Conservation (phyloP, 495 filamentous ascomycete species). For the Penicillium argentinense region DNA sequence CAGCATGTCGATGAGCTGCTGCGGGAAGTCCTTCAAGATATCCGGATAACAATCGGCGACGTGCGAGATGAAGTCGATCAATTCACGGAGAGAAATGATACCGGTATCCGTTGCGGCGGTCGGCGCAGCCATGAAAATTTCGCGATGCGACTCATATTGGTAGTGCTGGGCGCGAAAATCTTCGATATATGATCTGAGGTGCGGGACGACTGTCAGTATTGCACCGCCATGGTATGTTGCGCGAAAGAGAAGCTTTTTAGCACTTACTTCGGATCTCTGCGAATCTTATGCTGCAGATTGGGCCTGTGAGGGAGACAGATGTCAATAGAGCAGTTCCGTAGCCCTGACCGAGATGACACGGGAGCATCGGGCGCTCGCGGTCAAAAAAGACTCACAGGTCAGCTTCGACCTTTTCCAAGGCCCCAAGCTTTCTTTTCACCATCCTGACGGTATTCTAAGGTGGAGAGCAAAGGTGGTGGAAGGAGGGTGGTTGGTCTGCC, state of each 20-base stretch:
- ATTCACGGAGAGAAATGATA: constrained; percentile 75
- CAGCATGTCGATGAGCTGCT: constrained; percentile 78
- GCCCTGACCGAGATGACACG: constrained; percentile 11
- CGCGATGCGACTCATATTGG: constrained; percentile 86
- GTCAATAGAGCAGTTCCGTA: constrained; percentile 20
- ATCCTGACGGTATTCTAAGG: constrained; percentile 38
- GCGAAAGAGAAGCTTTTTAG: not conserved
- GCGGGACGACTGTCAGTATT: constrained; percentile 2
- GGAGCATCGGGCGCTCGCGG: constrained; percentile 22
- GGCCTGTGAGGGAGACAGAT: constrained; percentile 48
- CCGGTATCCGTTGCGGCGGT: constrained; percentile 72
- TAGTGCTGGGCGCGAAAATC: constrained; percentile 87
- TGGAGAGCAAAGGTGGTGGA: constrained; percentile 11
- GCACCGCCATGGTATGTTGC: too few species aligned
- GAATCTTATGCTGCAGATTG: constrained; percentile 85
- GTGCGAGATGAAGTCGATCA: constrained; percentile 88
- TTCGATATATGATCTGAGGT: constrained; percentile 69
- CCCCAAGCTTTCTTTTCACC: constrained; percentile 83
- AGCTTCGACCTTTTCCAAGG: constrained; percentile 92
- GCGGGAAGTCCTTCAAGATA: constrained; percentile 71
- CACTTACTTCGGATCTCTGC: constrained; percentile 73
- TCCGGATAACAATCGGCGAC: constrained; percentile 90
- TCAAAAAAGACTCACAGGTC: constrained; percentile 59
- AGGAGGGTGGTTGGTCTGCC: constrained; percentile 14
- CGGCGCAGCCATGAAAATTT: constrained; percentile 85